These are phyloP conservation scores for Fraxinus albicans DNA, from an alignment of 305 asterid species.

Conservation along the genomic window DNA sequence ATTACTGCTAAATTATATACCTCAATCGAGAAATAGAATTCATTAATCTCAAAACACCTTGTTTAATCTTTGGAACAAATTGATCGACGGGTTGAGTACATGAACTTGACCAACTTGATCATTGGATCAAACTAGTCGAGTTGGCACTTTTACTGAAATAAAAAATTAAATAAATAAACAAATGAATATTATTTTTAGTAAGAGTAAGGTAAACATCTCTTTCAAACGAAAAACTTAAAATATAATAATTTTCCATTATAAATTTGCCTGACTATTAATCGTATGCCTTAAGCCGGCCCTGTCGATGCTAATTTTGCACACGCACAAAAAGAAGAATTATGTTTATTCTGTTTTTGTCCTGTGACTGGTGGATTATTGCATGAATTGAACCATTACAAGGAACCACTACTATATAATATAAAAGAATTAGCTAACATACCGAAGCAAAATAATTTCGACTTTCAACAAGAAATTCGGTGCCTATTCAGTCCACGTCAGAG, in stretches of 20 bases:
- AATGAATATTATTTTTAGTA: neutral
- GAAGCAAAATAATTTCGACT: neutral
- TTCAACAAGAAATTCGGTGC: neutral
- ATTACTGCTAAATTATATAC: neutral
- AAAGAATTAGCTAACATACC: neutral
- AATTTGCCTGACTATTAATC: neutral
- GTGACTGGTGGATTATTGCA: neutral
- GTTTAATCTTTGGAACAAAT: neutral
- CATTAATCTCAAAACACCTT: neutral
- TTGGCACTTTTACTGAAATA: neutral
- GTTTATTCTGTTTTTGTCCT: neutral
- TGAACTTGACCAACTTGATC: neutral
- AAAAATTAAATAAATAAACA: neutral
- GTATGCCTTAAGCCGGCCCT: neutral
- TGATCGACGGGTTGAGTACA: neutral
- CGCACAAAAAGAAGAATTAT: neutral
- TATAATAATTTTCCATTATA: neutral
- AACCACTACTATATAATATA: neutral
- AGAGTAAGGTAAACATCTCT: neutral
- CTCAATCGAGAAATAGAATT: neutral
- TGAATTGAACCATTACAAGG: neutral
- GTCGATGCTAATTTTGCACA: neutral
- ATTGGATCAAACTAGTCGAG: neutral
- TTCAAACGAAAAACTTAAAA: neutral
- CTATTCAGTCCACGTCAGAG: neutral